Evolutionary conservation across 495 filamentous ascomycete species (phyloP).

Genomic region (Parathielavia appendiculata): DNA sequence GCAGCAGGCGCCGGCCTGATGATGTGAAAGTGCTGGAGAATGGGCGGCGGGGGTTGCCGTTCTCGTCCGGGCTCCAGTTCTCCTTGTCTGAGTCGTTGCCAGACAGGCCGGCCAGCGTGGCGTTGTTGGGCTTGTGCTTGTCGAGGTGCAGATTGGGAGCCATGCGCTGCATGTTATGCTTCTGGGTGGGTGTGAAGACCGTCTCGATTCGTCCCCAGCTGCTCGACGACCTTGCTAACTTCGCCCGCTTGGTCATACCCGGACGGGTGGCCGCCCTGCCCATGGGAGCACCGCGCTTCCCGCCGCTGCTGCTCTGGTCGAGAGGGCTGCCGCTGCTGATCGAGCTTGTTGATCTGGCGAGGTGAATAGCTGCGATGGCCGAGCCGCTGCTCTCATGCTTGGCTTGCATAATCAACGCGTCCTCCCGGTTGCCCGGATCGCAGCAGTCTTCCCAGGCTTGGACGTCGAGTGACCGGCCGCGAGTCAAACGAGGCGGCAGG

Average conservation of each 20-base stretch:
- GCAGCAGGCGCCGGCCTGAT: slow-evolving; percentile 21
- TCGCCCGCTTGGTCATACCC: slow-evolving; percentile 56
- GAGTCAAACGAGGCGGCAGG: slow-evolving; percentile 40
- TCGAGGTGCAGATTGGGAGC: slow-evolving; percentile 33
- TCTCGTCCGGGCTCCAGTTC: slow-evolving; percentile 65
- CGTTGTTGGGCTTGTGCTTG: slow-evolving; percentile 41
- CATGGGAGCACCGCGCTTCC: slow-evolving; percentile 55
- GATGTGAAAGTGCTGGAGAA: slow-evolving; percentile 3
- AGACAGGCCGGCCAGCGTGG: slow-evolving; percentile 29
- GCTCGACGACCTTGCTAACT: slow-evolving; percentile 58
- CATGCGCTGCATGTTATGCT: slow-evolving; percentile 22
- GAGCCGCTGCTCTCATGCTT: slow-evolving; percentile 68
- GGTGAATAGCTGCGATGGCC: slow-evolving; percentile 62
- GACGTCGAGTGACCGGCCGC: slow-evolving; percentile 75
- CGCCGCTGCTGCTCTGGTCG: slow-evolving; percentile 44
- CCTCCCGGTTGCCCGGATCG: slow-evolving; percentile 61
- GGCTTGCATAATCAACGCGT: slow-evolving; percentile 64
- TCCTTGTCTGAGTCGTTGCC: slow-evolving; percentile 84
- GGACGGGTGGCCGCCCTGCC: slow-evolving; percentile 41
- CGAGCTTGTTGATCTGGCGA: slow-evolving; percentile 62
- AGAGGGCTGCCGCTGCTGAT: slow-evolving; percentile 38
- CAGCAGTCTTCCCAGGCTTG: slow-evolving; percentile 81
- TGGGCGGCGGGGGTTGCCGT: slow-evolving; percentile 37
- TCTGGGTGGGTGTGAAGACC: slow-evolving; percentile 28
- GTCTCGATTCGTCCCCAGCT: slow-evolving; percentile 64